phyloP scores from a whole-genome alignment of 1,284 basidiomycete species.

The Mycena citricolor region DNA sequence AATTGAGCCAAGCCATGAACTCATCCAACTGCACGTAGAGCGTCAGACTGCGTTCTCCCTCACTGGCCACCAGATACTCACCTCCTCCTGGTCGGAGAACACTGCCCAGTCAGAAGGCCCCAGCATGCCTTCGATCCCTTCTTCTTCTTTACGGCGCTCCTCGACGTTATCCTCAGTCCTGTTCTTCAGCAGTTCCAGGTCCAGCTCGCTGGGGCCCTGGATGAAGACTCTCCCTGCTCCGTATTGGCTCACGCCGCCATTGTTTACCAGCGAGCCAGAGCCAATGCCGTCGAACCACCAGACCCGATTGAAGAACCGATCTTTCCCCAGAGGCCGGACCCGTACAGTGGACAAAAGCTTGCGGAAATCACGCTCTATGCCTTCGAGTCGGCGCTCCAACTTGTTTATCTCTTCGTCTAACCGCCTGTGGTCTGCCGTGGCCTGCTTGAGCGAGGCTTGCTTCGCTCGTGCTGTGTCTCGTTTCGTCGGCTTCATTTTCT shows the following conservation, averaged over 20 bases:
- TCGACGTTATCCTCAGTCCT: constrained; percentile 61
- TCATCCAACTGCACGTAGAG: constrained; percentile 62
- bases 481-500: constrained; percentile 59
- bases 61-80: constrained; percentile 34
- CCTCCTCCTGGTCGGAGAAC: constrained; percentile 86
- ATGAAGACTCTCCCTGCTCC: constrained; percentile 89
- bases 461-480: constrained; percentile 74
- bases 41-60: constrained; percentile 11
- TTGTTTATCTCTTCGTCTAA: constrained; percentile 87
- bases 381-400: constrained; percentile 76
- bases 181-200: constrained; percentile 66
- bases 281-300: constrained; percentile 99
- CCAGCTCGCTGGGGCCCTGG: constrained; percentile 82
- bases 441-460: constrained; percentile 68
- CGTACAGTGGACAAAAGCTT: constrained; percentile 81
- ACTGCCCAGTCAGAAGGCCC: constrained; percentile 84
- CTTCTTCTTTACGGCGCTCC: constrained; percentile 67
- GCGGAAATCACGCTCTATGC: constrained; percentile 92
- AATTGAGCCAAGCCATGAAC: constrained; percentile 87
- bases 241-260: constrained; percentile 75
- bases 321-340: constrained; percentile 85
- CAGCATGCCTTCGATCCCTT: constrained; percentile 73
- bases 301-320: constrained; percentile 91
- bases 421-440: constrained; percentile 72
- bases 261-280: constrained; percentile 71